phyloP scores from a whole-genome alignment of 139 green algal genomes.

The Edaphochlamys debaryana region DNA sequence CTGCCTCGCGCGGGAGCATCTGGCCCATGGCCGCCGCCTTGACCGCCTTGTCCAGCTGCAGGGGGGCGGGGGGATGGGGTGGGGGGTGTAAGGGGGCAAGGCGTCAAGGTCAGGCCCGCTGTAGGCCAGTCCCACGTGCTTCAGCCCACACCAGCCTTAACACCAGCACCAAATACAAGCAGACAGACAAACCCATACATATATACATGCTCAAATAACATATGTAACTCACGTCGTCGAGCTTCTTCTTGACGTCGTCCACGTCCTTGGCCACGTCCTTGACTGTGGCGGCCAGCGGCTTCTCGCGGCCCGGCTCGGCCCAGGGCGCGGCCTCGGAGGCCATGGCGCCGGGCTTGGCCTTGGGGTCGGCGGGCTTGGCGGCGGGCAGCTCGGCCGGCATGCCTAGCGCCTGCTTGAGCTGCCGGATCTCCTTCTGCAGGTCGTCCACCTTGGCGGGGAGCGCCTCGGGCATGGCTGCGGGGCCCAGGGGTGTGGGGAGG shows the following conservation, averaged over 20 bases:
- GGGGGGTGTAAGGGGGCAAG: too few relatives aligned
- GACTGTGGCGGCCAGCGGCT: not conserved
- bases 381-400: not conserved
- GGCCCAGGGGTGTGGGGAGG: not conserved
- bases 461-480: not conserved
- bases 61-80: too few relatives aligned
- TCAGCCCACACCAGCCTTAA: too few relatives aligned
- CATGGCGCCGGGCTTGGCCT: not conserved
- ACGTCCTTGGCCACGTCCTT: not conserved
- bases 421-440: constrained; percentile 13
- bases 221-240: not conserved
- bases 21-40: constrained; percentile 25
- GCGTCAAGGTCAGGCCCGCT: too few relatives aligned
- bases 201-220: too few relatives aligned
- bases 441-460: constrained; percentile 13
- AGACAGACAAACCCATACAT: too few relatives aligned
- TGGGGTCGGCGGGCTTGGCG: not conserved
- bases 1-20: constrained; percentile 8
- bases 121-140: too few relatives aligned
- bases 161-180: too few relatives aligned
- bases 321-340: not conserved
- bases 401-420: constrained; percentile 16
- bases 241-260: constrained; percentile 19
- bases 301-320: not conserved
- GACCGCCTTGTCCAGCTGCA: constrained; percentile 17